phyloP scores from a whole-genome alignment of 768 basidiomycete species.

The Amanita brunnescens region DNA sequence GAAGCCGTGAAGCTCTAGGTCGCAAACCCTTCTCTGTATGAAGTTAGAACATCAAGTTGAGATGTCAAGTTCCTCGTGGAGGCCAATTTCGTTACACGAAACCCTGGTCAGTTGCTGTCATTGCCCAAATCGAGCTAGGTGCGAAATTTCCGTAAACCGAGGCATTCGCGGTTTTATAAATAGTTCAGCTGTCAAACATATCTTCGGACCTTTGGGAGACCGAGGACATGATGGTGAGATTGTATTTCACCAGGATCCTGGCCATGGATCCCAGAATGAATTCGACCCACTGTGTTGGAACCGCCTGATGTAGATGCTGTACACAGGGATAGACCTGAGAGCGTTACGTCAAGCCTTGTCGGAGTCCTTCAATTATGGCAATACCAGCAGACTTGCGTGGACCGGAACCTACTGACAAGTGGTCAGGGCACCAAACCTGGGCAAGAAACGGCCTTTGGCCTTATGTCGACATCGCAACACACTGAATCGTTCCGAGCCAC shows the following conservation, averaged over 20 bases:
- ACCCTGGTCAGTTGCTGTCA: constrained; percentile 4
- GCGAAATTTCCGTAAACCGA: constrained; percentile 9
- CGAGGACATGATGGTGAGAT: constrained; percentile 5
- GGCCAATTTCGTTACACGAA: neutral
- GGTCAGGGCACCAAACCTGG: neutral
- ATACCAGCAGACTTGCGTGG: neutral
- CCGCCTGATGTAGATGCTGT: neutral
- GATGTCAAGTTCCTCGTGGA: neutral
- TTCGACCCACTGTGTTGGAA: neutral
- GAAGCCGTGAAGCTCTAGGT: constrained; percentile 3
- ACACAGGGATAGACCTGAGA: neutral
- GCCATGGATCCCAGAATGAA: neutral
- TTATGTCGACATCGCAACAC: neutral
- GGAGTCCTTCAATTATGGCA: neutral
- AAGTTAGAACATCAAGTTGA: neutral
- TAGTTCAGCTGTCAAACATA: constrained; percentile 5
- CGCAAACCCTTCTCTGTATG: neutral
- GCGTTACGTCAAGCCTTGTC: neutral
- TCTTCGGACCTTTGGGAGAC: constrained; percentile 4
- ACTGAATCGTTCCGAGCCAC: neutral
- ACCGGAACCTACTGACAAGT: neutral
- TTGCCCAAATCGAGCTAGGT: neutral
- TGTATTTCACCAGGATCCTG: neutral
- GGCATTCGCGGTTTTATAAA: constrained; percentile 2
- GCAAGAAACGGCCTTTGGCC: neutral